Evolutionary conservation across 805 yeast species (phyloP), one percentile per base, ranked within the genome.

Genomic region (Teunomyces barrocoloradensis): DNA sequence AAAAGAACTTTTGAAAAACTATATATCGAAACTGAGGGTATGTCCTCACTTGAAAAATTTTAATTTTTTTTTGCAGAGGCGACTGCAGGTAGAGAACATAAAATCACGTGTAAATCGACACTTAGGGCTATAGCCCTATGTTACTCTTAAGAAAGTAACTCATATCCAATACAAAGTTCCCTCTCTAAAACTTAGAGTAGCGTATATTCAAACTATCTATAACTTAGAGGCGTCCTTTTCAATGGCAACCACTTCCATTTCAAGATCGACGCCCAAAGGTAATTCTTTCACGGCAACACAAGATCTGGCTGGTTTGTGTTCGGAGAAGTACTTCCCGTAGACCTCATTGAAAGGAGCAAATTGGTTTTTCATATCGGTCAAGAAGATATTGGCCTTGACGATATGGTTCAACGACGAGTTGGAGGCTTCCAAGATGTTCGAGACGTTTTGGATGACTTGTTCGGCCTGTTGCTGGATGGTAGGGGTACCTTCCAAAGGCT

Each of bases 261-360:
- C 99, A 59, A 89, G 77, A 52, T 81, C 87, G 52, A 83, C 89
- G 51, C 89, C 89, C 68, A 94, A 80, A 51, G 99, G 99, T 59
- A 94, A 83, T 53, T 81, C 83, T 70, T 84, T 85, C 53, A 91
- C 98, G 39, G 97, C 97, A 59, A 94, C 96, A 77, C 97, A 94
- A 2, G 97, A 88, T 80, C 99, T 89, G 34, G 98, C 98, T 38
- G 99, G 98, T 68, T 85, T 86, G 73, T 85, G 92, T 41, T 70
- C 74, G 61, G 65, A 78, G 74, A 89, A 89, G 71, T 87, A 84
- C 68, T 84, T 78, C 50, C 81, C 82, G 72, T 94, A 94, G 44
- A 88, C 96, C 55, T 76, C 78, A 75, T 94, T 94, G 76, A 94
- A 87, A 53, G 81, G 86, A 52, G 80, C 89, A 63, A 94, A 94